These are phyloP conservation scores for Dipteronia dyeriana DNA, from an alignment of 345 rosid genomes.

Conservation along the genomic window DNA sequence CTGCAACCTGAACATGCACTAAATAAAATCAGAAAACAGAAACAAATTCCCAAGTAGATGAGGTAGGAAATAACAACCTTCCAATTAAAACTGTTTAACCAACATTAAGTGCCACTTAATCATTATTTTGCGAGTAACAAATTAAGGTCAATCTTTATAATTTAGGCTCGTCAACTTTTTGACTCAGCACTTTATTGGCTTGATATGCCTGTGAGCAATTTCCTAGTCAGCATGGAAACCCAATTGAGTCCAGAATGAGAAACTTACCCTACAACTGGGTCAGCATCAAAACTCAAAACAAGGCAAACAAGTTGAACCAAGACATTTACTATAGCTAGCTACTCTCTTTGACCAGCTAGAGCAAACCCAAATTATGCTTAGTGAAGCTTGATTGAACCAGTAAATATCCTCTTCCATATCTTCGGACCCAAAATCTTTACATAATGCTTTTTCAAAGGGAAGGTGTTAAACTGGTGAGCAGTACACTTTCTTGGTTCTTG, in stretches of 20 bases:
- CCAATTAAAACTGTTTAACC: neutral
- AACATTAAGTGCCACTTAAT: neutral
- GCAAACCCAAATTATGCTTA: too few relatives aligned
- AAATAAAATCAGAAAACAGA: neutral
- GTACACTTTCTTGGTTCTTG: too few relatives aligned
- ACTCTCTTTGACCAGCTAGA: neutral
- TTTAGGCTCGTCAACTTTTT: neutral
- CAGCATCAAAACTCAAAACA: neutral
- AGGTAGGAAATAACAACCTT: neutral
- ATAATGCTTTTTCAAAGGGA: too few relatives aligned
- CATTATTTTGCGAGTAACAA: neutral
- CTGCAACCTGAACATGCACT: conserved; percentile 74
- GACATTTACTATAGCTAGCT: too few relatives aligned
- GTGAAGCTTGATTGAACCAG: too few relatives aligned
- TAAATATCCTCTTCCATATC: too few relatives aligned
- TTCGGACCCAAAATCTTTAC: too few relatives aligned
- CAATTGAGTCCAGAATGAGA: neutral
- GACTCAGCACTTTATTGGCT: neutral
- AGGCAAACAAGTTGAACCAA: neutral
- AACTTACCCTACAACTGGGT: neutral
- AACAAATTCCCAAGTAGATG: neutral
- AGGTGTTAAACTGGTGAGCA: too few relatives aligned
- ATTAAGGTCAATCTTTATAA: neutral
- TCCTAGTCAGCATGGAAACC: neutral
- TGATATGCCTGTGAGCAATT: neutral